Evolutionary conservation across 108 stramenopile genomes (phyloP), one percentile per base, ranked within the genome.

Genomic region (Asterionellopsis glacialis): DNA sequence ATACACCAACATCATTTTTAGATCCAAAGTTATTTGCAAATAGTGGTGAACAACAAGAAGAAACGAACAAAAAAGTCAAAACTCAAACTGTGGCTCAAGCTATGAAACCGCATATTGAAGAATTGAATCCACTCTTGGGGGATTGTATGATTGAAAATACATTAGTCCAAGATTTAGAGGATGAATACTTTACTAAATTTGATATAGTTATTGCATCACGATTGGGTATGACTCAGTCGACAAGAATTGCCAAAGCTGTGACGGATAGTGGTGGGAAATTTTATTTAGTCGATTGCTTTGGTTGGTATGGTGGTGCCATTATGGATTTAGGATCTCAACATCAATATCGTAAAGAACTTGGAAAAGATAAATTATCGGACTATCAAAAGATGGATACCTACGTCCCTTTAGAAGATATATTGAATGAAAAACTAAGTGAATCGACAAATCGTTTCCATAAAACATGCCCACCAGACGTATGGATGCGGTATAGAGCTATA

Each of bases 61-160:
- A 1, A 54, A 55, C 12, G 45, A 53, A 22, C 65, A 43, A 25
- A 72, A 80, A 44, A 45, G 44, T 10, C 25, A 63, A 50, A 41
- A 4, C 10, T 59, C 63, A 0, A 23, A 81, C 85, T 18, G 87
- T 91, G 27, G 87, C 81, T 12, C 66, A 69, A 43, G 81, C 85
- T 21, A 67, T 91, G 13, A 70, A 84, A 63, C 81, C 85, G 11
- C 61, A 86, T 44, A 77, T 96, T 12, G 86, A 91, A 57, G 94
- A 91, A 53, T 76, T 97, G 70, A 97, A 97, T 85, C 87, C 85
- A 2, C 64, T 96, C 11, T 70, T 91, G 59, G 96, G 92, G 51
- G 64, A 79, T 15, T 88, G 88, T 69, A 79, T 83, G 22, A 81
- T 90, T 51, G 54, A 84, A 16, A 62, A 79, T 45, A 68, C 72